Conservation (phyloP, 2,329 filamentous ascomycete species). For the Parastagonospora nodorum region DNA sequence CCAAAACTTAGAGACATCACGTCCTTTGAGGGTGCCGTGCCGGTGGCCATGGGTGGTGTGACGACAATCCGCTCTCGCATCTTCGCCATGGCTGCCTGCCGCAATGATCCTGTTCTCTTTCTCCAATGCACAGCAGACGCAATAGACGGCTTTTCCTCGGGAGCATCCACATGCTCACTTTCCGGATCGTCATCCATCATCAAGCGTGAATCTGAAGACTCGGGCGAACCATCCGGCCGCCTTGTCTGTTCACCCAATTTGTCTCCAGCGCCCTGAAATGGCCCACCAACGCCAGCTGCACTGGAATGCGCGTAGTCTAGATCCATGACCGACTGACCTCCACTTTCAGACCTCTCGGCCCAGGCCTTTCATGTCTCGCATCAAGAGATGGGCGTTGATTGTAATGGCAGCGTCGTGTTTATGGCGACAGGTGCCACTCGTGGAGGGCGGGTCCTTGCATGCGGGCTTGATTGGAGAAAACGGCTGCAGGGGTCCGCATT, state of each 20-base stretch:
- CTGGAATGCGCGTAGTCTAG: too few relatives aligned
- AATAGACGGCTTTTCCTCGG: constrained; percentile 50
- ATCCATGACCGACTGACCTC: too few relatives aligned
- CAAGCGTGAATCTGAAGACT: too few relatives aligned
- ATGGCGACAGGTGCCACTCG: not conserved
- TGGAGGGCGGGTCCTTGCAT: constrained; percentile 10
- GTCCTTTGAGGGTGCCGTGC: not conserved
- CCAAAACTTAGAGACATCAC: too few relatives aligned
- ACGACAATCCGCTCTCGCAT: constrained; percentile 38
- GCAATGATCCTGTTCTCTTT: constrained; percentile 79
- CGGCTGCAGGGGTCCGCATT: constrained; percentile 20
- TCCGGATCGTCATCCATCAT: too few relatives aligned
- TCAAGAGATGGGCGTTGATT: not conserved
- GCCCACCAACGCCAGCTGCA: too few relatives aligned
- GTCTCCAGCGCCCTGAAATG: too few relatives aligned
- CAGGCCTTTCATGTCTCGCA: too few relatives aligned
- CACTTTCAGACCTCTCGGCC: too few relatives aligned
- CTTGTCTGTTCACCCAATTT: too few relatives aligned
- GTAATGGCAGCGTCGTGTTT: constrained; percentile 9
- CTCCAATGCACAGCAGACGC: constrained; percentile 52
- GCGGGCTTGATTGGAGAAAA: constrained; percentile 18
- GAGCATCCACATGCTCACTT: too few relatives aligned
- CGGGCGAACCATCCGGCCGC: too few relatives aligned
- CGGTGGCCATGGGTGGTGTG: constrained; percentile 35
- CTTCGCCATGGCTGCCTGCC: constrained; percentile 82